Evolutionary conservation across 805 yeast species (phyloP).

Genomic region (Metschnikowia kofuensis): DNA sequence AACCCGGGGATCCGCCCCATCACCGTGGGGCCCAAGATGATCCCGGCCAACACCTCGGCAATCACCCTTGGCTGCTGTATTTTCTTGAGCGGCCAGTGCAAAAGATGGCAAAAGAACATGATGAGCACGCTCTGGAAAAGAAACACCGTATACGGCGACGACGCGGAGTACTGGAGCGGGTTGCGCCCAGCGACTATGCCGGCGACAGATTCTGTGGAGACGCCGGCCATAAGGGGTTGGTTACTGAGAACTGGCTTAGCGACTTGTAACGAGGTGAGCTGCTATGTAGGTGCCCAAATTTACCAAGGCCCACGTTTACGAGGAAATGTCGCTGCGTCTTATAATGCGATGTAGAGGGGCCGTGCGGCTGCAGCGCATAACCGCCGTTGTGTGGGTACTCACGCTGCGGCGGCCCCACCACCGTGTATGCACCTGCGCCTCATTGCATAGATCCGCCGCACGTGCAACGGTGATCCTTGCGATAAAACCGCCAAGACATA

Average conservation of each 20-base stretch:
- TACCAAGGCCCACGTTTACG: not conserved
- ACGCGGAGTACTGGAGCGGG: conserved; percentile 57
- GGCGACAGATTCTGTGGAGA: conserved; percentile 43
- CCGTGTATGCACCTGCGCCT: not conserved
- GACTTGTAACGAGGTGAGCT: no score
- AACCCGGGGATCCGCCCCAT: conserved; percentile 70
- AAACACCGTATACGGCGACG: conserved; percentile 65
- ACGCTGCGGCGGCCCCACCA: not conserved
- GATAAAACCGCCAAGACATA: no score
- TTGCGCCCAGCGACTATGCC: conserved; percentile 73
- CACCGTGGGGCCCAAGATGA: conserved; percentile 71
- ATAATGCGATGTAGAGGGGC: not conserved
- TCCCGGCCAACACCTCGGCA: conserved; percentile 78
- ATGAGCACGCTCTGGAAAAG: conserved; percentile 67
- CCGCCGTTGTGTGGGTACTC: not conserved
- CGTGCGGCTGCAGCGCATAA: not conserved
- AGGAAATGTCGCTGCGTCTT: not conserved
- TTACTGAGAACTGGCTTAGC: no score
- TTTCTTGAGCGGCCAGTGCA: conserved; percentile 58
- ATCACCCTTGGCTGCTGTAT: conserved; percentile 77
- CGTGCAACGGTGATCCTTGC: no score
- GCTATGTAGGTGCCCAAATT: not conserved
- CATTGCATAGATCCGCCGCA: not conserved
- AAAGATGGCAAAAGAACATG: conserved; percentile 53
- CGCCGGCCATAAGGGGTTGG: conserved; percentile 38